Evolutionary conservation across 2,329 filamentous ascomycete species (phyloP).

Genomic region (Cladosporium velox): DNA sequence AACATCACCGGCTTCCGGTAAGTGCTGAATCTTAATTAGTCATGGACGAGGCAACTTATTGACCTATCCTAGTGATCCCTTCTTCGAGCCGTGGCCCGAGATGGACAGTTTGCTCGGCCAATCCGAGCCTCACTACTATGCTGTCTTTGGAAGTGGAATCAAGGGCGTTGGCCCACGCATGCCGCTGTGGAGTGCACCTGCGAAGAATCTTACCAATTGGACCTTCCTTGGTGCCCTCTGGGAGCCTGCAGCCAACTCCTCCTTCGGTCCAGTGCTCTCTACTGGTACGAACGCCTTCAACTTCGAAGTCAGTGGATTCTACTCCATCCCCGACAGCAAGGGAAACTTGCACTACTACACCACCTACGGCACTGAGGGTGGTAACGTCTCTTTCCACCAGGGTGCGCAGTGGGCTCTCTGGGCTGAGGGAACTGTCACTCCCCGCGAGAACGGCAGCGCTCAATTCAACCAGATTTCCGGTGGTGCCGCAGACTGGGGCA

Average conservation of each 20-base stretch:
- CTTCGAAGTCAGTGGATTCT: conserved; percentile 53
- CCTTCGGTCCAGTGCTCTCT: conserved; percentile 44
- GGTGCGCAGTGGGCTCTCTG: conserved; percentile 48
- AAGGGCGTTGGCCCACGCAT: conserved; percentile 50
- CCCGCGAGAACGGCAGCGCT: conserved; percentile 47
- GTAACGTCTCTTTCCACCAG: conserved; percentile 46
- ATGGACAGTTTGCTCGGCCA: conserved; percentile 47
- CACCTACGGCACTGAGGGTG: conserved; percentile 47
- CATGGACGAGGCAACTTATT: background rate
- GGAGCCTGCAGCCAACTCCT: conserved; percentile 47
- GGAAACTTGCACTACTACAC: conserved; percentile 49
- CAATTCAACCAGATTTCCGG: conserved; percentile 48
- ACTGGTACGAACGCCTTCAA: conserved; percentile 51
- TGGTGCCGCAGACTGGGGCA: conserved; percentile 48
- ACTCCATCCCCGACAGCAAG: conserved; percentile 46
- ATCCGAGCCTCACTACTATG: conserved; percentile 48
- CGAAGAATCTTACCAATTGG: conserved; percentile 48
- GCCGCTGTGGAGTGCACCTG: conserved; percentile 49
- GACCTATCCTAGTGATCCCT: conserved; percentile 34
- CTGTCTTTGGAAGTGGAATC: conserved; percentile 50
- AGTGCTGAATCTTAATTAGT: background rate
- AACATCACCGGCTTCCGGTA: conserved; percentile 46
- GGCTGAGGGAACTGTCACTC: conserved; percentile 47
- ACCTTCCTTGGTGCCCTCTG: conserved; percentile 50
- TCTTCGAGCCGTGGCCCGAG: conserved; percentile 40